Percentiles rank a stretch among this genome's conserved stretches.
Conservation (phyloP, 2,329 filamentous ascomycete species). For the Lomentospora prolificans region DNA sequence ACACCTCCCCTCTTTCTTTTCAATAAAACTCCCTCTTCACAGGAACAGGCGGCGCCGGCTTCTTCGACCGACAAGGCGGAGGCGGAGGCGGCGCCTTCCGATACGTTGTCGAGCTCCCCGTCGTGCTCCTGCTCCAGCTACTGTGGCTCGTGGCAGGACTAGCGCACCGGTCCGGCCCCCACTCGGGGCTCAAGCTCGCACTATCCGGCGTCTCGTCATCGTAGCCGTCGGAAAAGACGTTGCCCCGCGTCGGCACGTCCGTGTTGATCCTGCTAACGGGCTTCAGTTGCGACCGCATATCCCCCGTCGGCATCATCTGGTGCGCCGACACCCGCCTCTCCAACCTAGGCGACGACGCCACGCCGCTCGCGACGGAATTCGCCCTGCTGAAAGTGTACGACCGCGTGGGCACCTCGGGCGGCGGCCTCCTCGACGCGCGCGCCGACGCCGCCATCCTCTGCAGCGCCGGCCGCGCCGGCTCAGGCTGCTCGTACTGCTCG, state of each 20-base stretch:
- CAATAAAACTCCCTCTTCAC: conserved; percentile 3
- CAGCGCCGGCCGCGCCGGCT: conserved; percentile 12
- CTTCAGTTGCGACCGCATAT: conserved; percentile 19
- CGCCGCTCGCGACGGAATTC: neutral
- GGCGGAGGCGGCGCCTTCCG: conserved; percentile 48
- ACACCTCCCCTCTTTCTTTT: neutral
- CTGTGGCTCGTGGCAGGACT: conserved; percentile 42
- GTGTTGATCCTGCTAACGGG: conserved; percentile 36
- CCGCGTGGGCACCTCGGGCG: neutral
- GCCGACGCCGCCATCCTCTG: too few species aligned
- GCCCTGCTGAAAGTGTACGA: conserved; percentile 17
- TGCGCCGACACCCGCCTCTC: conserved; percentile 27
- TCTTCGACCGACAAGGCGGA: conserved; percentile 38
- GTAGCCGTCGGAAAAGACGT: conserved; percentile 35
- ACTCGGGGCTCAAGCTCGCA: conserved; percentile 37
- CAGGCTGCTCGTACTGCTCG: conserved; percentile 21
- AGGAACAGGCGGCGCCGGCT: conserved; percentile 24
- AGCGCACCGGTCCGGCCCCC: conserved; percentile 31
- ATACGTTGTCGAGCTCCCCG: conserved; percentile 18
- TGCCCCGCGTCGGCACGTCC: conserved; percentile 22
- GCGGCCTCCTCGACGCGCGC: conserved; percentile 4
- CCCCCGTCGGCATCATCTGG: conserved; percentile 18
- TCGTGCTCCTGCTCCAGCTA: conserved; percentile 22
- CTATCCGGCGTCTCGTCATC: conserved; percentile 41
- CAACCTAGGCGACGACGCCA: conserved; percentile 26